These are phyloP conservation scores for Leavenworthia alabamica DNA, from an alignment of 345 rosid genomes.

Conservation along the genomic window DNA sequence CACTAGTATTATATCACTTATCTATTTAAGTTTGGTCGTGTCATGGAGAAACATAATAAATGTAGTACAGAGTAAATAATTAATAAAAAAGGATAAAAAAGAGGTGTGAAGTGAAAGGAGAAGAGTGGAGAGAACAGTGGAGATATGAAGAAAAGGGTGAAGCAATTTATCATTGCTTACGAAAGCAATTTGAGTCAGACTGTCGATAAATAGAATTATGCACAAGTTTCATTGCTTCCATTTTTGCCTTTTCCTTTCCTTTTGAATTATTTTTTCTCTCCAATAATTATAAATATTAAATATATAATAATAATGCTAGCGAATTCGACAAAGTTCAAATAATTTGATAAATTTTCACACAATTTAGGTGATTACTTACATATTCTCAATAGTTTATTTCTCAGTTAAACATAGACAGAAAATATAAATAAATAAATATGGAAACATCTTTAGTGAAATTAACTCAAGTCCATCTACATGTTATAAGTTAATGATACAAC, in stretches of 20 bases:
- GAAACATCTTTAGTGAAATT: neutral
- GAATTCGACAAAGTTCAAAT: neutral
- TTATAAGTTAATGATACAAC: neutral
- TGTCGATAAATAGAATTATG: constrained; percentile 34
- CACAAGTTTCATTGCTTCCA: constrained; percentile 26
- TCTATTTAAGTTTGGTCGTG: neutral
- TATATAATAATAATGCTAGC: neutral
- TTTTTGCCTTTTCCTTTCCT: constrained; percentile 1
- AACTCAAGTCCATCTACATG: neutral
- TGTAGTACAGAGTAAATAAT: neutral
- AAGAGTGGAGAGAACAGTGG: constrained; percentile 19
- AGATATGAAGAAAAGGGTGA: constrained; percentile 27
- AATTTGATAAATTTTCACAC: neutral
- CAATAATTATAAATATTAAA: neutral
- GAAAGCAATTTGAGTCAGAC: constrained; percentile 35
- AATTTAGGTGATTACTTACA: neutral
- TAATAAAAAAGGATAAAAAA: neutral
- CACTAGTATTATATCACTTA: neutral
- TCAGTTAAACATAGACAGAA: neutral
- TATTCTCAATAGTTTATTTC: neutral
- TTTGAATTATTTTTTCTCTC: neutral
- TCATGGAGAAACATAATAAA: neutral
- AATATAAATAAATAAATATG: neutral
- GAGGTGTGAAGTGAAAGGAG: constrained; percentile 3
- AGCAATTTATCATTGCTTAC: constrained; percentile 28